Conservation (phyloP, 164 flowering plant species). For the Dillenia suffruticosa region DNA sequence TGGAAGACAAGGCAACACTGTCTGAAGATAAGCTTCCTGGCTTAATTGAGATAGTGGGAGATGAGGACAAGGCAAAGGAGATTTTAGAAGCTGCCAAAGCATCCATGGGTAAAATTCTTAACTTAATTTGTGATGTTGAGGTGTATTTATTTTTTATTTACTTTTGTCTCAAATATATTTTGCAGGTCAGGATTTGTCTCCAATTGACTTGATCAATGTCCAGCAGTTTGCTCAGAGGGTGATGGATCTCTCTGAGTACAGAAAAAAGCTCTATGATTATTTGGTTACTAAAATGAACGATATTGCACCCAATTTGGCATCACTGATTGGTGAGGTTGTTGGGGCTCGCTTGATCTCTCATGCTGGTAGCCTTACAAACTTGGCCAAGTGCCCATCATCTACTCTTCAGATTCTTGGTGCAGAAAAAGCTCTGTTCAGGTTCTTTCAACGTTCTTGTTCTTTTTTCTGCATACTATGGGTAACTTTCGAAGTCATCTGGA, state of each 20-base stretch:
- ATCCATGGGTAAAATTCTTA: slow-evolving; percentile 71
- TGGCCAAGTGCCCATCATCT: slow-evolving; percentile 99
- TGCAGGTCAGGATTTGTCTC: slow-evolving; percentile 93
- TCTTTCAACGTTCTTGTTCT: not conserved
- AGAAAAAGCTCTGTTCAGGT: slow-evolving; percentile 99
- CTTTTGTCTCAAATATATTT: slow-evolving; percentile 2
- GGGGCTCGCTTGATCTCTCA: slow-evolving; percentile 97
- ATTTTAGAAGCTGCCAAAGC: slow-evolving; percentile 91
- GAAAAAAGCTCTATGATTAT: slow-evolving; percentile 84
- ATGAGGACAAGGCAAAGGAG: slow-evolving; percentile 97
- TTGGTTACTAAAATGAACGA: slow-evolving; percentile 92
- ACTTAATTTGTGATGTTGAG: not conserved
- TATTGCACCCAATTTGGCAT: slow-evolving; percentile 97
- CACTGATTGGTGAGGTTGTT: slow-evolving; percentile 92
- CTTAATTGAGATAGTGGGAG: slow-evolving; percentile 79
- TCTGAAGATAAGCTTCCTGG: slow-evolving; percentile 69
- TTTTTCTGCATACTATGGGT: not conserved
- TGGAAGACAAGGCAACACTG: slow-evolving; percentile 69
- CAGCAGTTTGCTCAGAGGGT: slow-evolving; percentile 91
- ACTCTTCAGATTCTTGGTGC: slow-evolving; percentile 99
- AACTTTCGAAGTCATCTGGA: not conserved
- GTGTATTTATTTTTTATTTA: not conserved
- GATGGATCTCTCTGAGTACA: slow-evolving; percentile 84
- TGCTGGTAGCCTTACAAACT: slow-evolving; percentile 98
- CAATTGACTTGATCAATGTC: slow-evolving; percentile 87